These are phyloP conservation scores for Antonospora locustae DNA, from an alignment of 371 early-diverging fungal species.

Conservation along the genomic window DNA sequence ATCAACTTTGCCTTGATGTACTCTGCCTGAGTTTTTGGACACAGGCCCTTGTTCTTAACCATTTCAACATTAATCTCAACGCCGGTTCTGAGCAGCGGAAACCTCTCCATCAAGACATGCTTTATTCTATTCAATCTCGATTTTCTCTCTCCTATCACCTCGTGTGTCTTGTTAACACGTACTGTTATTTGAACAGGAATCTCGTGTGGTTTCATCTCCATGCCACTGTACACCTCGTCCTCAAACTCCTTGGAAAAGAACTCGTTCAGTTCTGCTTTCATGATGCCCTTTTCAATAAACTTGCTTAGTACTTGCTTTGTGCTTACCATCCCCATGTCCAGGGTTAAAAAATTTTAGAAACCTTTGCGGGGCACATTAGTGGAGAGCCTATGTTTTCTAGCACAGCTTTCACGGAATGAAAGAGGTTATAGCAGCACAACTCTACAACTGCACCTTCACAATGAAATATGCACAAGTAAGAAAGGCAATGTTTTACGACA, in stretches of 20 bases:
- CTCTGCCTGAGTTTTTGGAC: slow-evolving; percentile 95
- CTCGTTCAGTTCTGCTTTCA: slow-evolving; percentile 54
- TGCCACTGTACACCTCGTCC: slow-evolving; percentile 78
- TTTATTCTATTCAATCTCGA: slow-evolving; percentile 93
- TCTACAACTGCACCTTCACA: no score
- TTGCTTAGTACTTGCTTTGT: slow-evolving; percentile 17
- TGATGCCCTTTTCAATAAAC: slow-evolving; percentile 46
- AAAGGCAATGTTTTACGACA: no score
- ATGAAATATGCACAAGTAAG: no score
- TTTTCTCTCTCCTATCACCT: slow-evolving; percentile 91
- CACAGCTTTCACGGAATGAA: neutral
- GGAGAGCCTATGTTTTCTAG: neutral
- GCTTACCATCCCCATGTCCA: slow-evolving; percentile 12
- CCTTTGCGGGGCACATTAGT: neutral
- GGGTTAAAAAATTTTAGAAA: slow-evolving; percentile 12
- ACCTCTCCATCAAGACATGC: slow-evolving; percentile 87
- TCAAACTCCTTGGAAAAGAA: slow-evolving; percentile 58
- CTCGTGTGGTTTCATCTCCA: slow-evolving; percentile 89
- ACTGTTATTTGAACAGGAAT: slow-evolving; percentile 95
- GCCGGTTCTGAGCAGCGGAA: slow-evolving; percentile 85
- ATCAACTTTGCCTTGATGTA: slow-evolving; percentile 88
- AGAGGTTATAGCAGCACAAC: no score
- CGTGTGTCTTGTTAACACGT: slow-evolving; percentile 89
- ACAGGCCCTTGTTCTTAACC: slow-evolving; percentile 89
- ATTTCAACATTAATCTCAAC: slow-evolving; percentile 94